Conservation (phyloP, 306 rosid genomes). For the Vigna angularis region DNA sequence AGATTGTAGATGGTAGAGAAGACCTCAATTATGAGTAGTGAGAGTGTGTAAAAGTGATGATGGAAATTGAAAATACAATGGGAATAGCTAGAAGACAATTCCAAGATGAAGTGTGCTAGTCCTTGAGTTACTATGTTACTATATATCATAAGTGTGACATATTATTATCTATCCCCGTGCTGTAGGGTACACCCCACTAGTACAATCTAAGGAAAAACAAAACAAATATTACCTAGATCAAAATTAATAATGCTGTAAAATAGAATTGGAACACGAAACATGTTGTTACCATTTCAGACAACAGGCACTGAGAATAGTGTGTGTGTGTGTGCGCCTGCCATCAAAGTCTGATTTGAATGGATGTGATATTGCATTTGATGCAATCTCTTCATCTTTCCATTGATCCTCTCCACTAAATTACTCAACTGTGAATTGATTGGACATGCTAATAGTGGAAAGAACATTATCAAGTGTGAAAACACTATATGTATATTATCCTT, state of each 20-base stretch:
- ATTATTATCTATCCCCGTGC: slow-evolving; percentile 33
- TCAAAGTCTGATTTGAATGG: slow-evolving; percentile 37
- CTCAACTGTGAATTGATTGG: slow-evolving; percentile 43
- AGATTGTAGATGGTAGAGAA: slow-evolving; percentile 41
- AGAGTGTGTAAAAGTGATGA: slow-evolving; percentile 17
- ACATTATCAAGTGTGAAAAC: slow-evolving; percentile 43
- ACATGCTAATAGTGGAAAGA: slow-evolving; percentile 46
- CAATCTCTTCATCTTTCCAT: slow-evolving; percentile 41
- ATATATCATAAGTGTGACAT: slow-evolving; percentile 42
- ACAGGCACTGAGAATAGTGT: slow-evolving; percentile 16
- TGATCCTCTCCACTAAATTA: slow-evolving; percentile 49
- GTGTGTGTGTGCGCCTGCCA: slow-evolving; percentile 17
- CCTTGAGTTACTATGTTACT: slow-evolving; percentile 23
- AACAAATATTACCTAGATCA: slow-evolving; percentile 40
- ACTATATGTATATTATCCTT: background rate
- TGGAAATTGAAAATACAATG: slow-evolving; percentile 20
- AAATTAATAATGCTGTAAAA: slow-evolving; percentile 41
- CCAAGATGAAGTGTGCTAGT: slow-evolving; percentile 36
- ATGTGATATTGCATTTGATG: slow-evolving; percentile 43
- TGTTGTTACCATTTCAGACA: slow-evolving; percentile 46
- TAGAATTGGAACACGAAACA: slow-evolving; percentile 41
- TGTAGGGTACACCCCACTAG: slow-evolving; percentile 41
- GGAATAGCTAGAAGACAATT: slow-evolving; percentile 39
- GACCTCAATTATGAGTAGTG: slow-evolving; percentile 37
- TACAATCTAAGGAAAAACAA: slow-evolving; percentile 34